Evolutionary conservation across 1,284 basidiomycete genomes (phyloP).

Genomic region (Porogramme epimiltina): DNA sequence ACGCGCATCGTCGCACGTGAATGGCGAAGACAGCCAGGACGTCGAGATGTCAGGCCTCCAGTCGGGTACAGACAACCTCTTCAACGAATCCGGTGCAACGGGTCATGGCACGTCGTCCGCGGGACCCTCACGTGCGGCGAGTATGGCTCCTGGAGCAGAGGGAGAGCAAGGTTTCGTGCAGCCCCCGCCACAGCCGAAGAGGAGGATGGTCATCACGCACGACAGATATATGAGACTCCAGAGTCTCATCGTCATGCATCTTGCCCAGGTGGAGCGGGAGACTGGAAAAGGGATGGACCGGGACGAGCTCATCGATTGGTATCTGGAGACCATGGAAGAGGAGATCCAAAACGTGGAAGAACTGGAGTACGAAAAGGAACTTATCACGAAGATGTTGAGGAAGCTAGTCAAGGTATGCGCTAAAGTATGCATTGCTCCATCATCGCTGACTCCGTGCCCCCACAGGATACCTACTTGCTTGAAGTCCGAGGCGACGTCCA

Average conservation of each 20-base stretch:
- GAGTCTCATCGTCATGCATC: constrained; percentile 84
- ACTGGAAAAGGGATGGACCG: constrained; percentile 81
- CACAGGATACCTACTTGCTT: constrained; percentile 83
- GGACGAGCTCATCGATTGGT: constrained; percentile 95
- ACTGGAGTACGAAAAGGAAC: constrained; percentile 89
- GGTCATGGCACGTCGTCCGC: constrained; percentile 30
- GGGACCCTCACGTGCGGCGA: constrained; percentile 36
- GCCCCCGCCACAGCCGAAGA: constrained; percentile 48
- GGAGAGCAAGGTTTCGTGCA: constrained; percentile 11
- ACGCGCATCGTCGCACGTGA: constrained; percentile 24
- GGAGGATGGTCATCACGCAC: constrained; percentile 91
- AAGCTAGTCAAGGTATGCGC: constrained; percentile 80
- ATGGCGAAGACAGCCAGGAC: constrained; percentile 56
- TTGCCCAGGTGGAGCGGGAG: constrained; percentile 78
- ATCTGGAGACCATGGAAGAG: constrained; percentile 87
- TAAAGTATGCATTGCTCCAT: background rate
- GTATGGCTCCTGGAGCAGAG: constrained; percentile 28
- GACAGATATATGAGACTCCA: constrained; percentile 94
- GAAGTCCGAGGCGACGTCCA: constrained; percentile 83
- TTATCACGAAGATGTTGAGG: constrained; percentile 87
- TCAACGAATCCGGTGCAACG: constrained; percentile 37
- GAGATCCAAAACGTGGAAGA: constrained; percentile 87
- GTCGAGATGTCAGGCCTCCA: constrained; percentile 66
- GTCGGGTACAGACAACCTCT: constrained; percentile 58
- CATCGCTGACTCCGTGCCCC: background rate